Conservation (phyloP, 495 filamentous ascomycete genomes). For the Margaritispora aquatica region DNA sequence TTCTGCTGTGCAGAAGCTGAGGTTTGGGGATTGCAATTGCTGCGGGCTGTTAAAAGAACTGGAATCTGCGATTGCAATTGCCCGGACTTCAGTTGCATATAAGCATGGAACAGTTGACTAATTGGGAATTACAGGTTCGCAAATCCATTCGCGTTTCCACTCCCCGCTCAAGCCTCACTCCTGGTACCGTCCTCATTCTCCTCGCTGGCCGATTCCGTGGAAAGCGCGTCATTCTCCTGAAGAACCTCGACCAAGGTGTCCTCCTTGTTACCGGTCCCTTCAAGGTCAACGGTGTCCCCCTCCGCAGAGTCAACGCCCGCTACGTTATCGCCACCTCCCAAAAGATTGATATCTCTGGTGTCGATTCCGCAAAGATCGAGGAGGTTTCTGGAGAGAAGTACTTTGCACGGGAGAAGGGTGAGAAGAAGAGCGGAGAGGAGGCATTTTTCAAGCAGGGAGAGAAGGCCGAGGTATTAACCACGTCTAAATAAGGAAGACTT, state of each 20-base stretch:
- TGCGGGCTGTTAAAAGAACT: background rate
- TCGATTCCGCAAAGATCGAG: slow-evolving; percentile 77
- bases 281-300: slow-evolving; percentile 99
- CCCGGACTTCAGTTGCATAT: background rate
- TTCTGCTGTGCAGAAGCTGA: background rate
- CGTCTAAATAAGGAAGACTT: background rate
- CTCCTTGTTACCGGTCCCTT: slow-evolving; percentile 99
- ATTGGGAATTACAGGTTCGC: slow-evolving; percentile 63
- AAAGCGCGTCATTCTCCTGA: slow-evolving; percentile 98
- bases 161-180: slow-evolving; percentile 78
- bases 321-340: slow-evolving; percentile 98
- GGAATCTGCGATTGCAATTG: slow-evolving; percentile 10
- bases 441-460: slow-evolving; percentile 99
- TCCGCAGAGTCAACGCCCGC: slow-evolving; percentile 94
- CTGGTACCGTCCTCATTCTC: slow-evolving; percentile 94
- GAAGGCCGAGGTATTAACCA: slow-evolving; percentile 79
- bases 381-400: slow-evolving; percentile 80
- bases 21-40: slow-evolving; percentile 3
- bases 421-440: slow-evolving; percentile 86
- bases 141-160: slow-evolving; percentile 84
- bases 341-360: slow-evolving; percentile 75
- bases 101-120: background rate
- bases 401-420: slow-evolving; percentile 90
- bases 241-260: slow-evolving; percentile 91
- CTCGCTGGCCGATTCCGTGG: slow-evolving; percentile 99